Evolutionary conservation across 805 yeast species (phyloP).

Genomic region (Lachancea nothofagi): DNA sequence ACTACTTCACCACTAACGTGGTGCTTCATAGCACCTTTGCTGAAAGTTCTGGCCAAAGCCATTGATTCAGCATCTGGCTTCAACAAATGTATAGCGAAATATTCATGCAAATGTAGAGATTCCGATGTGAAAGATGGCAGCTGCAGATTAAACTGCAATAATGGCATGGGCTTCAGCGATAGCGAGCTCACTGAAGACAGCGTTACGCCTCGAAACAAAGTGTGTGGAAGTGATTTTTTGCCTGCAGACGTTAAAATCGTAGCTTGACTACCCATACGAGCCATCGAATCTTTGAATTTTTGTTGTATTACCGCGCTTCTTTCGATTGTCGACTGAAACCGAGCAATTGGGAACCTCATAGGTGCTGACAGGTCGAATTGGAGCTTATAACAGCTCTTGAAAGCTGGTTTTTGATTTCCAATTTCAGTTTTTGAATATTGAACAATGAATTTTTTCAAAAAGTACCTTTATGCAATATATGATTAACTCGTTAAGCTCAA

Average conservation of each 20-base stretch:
- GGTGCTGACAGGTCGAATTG: too few relatives aligned
- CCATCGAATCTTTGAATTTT: constrained; percentile 38
- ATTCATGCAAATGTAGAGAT: constrained; percentile 49
- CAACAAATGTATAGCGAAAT: constrained; percentile 71
- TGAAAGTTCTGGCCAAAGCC: constrained; percentile 59
- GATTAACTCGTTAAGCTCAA: too few relatives aligned
- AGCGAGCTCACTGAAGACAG: constrained; percentile 81
- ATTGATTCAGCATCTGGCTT: constrained; percentile 55
- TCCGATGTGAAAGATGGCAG: constrained; percentile 78
- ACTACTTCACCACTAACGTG: constrained; percentile 23
- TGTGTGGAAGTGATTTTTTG: constrained; percentile 17
- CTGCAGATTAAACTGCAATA: constrained; percentile 81
- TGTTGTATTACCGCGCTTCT: constrained; percentile 18
- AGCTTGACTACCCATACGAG: constrained; percentile 46
- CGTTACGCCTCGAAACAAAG: constrained; percentile 57
- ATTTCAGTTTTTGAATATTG: too few relatives aligned
- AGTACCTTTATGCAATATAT: too few relatives aligned
- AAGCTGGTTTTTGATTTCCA: too few relatives aligned
- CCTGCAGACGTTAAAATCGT: constrained; percentile 55
- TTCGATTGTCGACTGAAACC: constrained; percentile 13
- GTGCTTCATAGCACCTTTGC: constrained; percentile 43
- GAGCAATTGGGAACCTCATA: constrained; percentile 10
- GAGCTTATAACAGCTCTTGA: too few relatives aligned
- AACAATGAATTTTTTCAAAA: too few relatives aligned
- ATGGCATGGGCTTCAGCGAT: constrained; percentile 69